These are phyloP conservation scores for Phytophthora tentaculata DNA, from an alignment of 352 stramenopile genomes.

Conservation along the genomic window DNA sequence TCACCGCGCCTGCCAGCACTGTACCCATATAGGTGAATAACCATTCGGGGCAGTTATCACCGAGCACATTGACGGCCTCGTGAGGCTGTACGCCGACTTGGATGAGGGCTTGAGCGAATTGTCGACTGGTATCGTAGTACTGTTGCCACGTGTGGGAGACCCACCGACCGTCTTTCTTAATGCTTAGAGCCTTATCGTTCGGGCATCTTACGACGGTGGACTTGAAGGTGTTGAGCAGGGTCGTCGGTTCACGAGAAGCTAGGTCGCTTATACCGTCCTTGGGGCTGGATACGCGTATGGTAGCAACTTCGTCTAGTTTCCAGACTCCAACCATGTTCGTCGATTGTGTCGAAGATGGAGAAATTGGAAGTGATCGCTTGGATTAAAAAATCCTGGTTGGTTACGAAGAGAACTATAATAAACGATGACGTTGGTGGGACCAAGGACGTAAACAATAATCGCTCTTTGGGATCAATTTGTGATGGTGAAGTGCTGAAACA, in stretches of 20 bases:
- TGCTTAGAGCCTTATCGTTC: conserved; percentile 41
- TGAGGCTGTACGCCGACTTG: conserved; percentile 64
- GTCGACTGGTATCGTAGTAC: conserved; percentile 70
- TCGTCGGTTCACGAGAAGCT: conserved; percentile 38
- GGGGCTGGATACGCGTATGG: conserved; percentile 9
- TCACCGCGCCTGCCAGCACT: conserved; percentile 78
- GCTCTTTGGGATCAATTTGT: not conserved
- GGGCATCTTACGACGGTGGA: conserved; percentile 33
- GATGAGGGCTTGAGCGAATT: conserved; percentile 79
- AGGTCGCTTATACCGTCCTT: conserved; percentile 29
- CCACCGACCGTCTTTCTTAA: conserved; percentile 52
- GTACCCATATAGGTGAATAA: conserved; percentile 79
- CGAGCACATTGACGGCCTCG: conserved; percentile 82
- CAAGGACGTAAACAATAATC: conserved; percentile 5
- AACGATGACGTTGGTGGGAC: conserved; percentile 7
- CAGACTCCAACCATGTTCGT: conserved; percentile 21
- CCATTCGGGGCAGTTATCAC: conserved; percentile 88
- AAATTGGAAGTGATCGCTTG: conserved; percentile 1
- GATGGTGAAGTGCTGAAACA: conserved; percentile 4
- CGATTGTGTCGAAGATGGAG: not conserved
- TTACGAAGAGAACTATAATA: not conserved
- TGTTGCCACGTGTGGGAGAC: conserved; percentile 65
- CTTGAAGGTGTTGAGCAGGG: conserved; percentile 48
- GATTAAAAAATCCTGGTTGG: not conserved
- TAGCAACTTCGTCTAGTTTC: conserved; percentile 19